A percentile compares a stretch with the other conserved stretches of the same genome.
Evolutionary conservation across 2,329 filamentous ascomycete genomes (phyloP).

Genomic region (Colletotrichum gigasporum): DNA sequence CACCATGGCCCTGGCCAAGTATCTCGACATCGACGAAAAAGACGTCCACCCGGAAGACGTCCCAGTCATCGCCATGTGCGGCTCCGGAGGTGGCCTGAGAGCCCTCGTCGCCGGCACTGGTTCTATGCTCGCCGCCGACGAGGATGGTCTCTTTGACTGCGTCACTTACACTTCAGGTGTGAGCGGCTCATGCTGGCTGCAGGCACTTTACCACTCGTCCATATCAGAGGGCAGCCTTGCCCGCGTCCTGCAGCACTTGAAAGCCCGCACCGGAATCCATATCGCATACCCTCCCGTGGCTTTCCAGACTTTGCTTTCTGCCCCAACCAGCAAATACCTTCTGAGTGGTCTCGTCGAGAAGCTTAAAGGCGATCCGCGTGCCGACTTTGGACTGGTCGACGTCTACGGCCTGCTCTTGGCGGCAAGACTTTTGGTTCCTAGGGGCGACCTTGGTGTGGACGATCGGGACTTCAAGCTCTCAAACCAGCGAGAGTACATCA

Average conservation of each 20-base stretch:
- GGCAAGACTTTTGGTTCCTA: constrained; percentile 85
- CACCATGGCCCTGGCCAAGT: constrained; percentile 79
- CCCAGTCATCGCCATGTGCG: constrained; percentile 91
- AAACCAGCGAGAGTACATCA: constrained; percentile 80
- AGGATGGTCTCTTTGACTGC: constrained; percentile 92
- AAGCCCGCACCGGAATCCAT: constrained; percentile 84
- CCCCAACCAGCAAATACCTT: constrained; percentile 93
- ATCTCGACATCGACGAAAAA: constrained; percentile 79
- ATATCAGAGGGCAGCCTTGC: constrained; percentile 74
- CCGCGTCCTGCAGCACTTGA: constrained; percentile 83
- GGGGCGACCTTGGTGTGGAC: constrained; percentile 81
- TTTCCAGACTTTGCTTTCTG: constrained; percentile 81
- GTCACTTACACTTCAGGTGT: constrained; percentile 95
- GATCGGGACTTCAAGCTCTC: constrained; percentile 89
- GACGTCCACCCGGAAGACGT: constrained; percentile 94
- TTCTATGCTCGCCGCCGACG: constrained; percentile 83
- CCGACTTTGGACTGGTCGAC: constrained; percentile 91
- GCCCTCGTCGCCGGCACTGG: constrained; percentile 92
- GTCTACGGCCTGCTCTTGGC: constrained; percentile 89
- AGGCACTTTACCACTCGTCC: constrained; percentile 86
- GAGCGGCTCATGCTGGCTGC: constrained; percentile 95
- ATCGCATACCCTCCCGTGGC: constrained; percentile 92
- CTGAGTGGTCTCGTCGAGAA: constrained; percentile 92
- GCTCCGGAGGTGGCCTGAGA: constrained; percentile 89
- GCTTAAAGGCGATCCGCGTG: constrained; percentile 80